Conservation (phyloP, 257 asterid species). For the Fraxinus americana region DNA sequence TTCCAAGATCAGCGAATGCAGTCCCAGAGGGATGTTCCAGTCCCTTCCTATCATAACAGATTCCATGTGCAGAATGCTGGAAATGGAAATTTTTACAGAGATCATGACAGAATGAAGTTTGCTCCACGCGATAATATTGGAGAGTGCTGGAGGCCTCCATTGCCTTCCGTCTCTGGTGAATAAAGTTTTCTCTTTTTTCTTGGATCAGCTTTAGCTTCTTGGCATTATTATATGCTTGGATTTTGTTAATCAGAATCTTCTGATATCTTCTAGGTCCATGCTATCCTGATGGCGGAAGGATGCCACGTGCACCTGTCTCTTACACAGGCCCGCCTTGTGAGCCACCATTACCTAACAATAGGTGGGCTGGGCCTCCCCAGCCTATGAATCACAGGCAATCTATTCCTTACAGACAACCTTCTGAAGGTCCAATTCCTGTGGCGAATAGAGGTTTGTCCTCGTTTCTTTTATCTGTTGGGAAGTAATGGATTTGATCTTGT, state of each 20-base stretch:
- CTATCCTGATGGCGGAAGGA: conserved; percentile 62
- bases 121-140: conserved; percentile 54
- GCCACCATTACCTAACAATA: conserved; percentile 51
- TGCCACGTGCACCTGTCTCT: conserved; percentile 48
- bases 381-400: conserved; percentile 59
- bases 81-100: conserved; percentile 59
- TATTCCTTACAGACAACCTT: conserved; percentile 63
- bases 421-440: conserved; percentile 70
- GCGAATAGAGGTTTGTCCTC: conserved; percentile 62
- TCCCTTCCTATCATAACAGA: conserved; percentile 58
- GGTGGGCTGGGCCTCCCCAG: conserved; percentile 68
- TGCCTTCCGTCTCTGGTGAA: conserved; percentile 58
- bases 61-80: conserved; percentile 56
- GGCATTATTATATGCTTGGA: conserved; percentile 1
- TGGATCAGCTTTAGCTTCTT: background rate
- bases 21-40: conserved; percentile 56
- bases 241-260: conserved; percentile 16
- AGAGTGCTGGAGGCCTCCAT: conserved; percentile 74
- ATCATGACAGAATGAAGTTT: conserved; percentile 52
- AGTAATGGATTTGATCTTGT: conserved; percentile 9
- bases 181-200: background rate
- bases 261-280: conserved; percentile 56
- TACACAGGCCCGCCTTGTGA: conserved; percentile 63
- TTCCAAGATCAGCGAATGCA: conserved; percentile 67
- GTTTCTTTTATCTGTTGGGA: conserved; percentile 15